phyloP scores from a whole-genome alignment of 768 basidiomycete genomes.

The Pisolithus marmoratus region DNA sequence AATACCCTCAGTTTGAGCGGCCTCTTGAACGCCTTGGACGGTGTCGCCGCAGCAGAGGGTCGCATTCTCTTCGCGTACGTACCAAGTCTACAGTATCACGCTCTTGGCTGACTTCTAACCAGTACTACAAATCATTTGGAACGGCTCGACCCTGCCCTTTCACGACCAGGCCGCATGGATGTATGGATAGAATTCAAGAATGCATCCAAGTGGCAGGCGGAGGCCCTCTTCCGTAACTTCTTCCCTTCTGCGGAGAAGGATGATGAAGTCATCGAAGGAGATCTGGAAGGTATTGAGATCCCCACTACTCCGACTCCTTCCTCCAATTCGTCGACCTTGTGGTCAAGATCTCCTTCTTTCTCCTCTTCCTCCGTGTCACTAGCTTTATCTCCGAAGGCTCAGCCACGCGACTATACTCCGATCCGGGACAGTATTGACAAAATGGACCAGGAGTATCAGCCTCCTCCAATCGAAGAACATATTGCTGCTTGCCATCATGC shows the following conservation, averaged over 20 bases:
- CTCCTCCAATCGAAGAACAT: slow-evolving; percentile 59
- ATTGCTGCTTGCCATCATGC: slow-evolving; percentile 54
- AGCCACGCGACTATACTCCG: slow-evolving; percentile 14
- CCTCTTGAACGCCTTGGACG: slow-evolving; percentile 79
- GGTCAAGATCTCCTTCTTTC: slow-evolving; percentile 39
- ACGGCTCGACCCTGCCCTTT: slow-evolving; percentile 82
- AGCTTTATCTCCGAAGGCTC: slow-evolving; percentile 26
- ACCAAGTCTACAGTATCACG: neutral
- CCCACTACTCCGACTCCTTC: slow-evolving; percentile 32
- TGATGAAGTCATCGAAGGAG: slow-evolving; percentile 30
- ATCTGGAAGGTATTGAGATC: slow-evolving; percentile 44
- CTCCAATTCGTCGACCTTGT: slow-evolving; percentile 42
- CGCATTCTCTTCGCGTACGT: slow-evolving; percentile 83
- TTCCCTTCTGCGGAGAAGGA: slow-evolving; percentile 72
- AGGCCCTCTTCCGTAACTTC: slow-evolving; percentile 84
- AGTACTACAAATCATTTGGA: slow-evolving; percentile 92
- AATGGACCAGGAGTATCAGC: slow-evolving; percentile 54
- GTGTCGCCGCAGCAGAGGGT: slow-evolving; percentile 83
- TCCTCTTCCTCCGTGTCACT: slow-evolving; percentile 39
- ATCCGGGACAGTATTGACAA: slow-evolving; percentile 38
- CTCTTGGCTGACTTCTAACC: slow-evolving; percentile 1
- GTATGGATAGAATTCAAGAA: slow-evolving; percentile 91
- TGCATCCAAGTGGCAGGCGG: slow-evolving; percentile 79
- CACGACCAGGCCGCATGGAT: slow-evolving; percentile 90
- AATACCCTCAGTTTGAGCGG: slow-evolving; percentile 81